A percentile compares a stretch with the other conserved stretches of the same genome.
Conservation (phyloP, 1,284 basidiomycete species). For the Peniophora sp. region DNA sequence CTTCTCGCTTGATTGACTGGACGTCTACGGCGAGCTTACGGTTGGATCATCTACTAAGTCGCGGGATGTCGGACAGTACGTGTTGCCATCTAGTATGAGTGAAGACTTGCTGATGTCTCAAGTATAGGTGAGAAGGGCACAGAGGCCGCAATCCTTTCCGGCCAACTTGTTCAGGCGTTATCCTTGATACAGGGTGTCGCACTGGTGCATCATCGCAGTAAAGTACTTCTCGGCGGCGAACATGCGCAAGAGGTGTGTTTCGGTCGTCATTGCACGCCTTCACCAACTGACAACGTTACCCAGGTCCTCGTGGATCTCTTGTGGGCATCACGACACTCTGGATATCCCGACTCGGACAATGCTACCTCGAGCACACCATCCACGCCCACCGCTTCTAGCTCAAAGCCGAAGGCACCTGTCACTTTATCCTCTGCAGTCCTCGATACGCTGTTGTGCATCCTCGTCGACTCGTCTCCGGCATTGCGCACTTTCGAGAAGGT, state of each 20-base stretch:
- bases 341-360: slow-evolving; percentile 19
- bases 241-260: slow-evolving; percentile 62
- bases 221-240: slow-evolving; percentile 60
- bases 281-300: slow-evolving; percentile 1
- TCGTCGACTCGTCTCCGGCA: slow-evolving; percentile 73
- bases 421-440: slow-evolving; percentile 54
- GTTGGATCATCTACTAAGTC: slow-evolving; percentile 16
- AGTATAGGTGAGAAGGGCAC: slow-evolving; percentile 31
- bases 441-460: slow-evolving; percentile 75
- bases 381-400: neutral
- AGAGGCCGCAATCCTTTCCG: slow-evolving; percentile 34
- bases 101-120: neutral
- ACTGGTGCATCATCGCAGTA: slow-evolving; percentile 62
- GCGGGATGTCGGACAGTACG: slow-evolving; percentile 19
- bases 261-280: neutral
- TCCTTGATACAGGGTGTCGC: slow-evolving; percentile 75
- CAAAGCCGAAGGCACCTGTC: slow-evolving; percentile 10
- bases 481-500: slow-evolving; percentile 71
- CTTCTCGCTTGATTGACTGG: slow-evolving; percentile 52
- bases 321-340: slow-evolving; percentile 53
- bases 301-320: slow-evolving; percentile 63
- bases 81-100: neutral
- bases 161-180: slow-evolving; percentile 50
- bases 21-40: slow-evolving; percentile 17
- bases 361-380: slow-evolving; percentile 17